Percentiles rank a stretch among this genome's conserved stretches.
phyloP scores from a whole-genome alignment of 2,329 filamentous ascomycete species.

The Corynespora cassiicola region DNA sequence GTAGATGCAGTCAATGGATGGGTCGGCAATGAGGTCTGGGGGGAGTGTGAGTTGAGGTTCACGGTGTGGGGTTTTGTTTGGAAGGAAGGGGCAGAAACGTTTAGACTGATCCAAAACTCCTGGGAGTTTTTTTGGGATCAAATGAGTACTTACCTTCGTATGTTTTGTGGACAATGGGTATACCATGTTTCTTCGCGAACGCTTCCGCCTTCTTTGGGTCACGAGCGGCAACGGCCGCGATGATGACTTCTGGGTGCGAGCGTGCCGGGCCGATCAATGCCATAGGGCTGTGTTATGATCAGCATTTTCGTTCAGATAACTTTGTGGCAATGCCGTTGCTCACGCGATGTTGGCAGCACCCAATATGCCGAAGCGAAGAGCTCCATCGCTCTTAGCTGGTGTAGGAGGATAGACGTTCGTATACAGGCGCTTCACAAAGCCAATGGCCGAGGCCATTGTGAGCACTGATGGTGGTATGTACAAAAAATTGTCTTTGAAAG shows the following conservation, averaged over 20 bases:
- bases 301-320: neutral
- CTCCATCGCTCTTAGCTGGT: slow-evolving; percentile 22
- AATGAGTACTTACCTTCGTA: slow-evolving; percentile 54
- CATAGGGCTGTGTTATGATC: slow-evolving; percentile 36
- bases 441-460: slow-evolving; percentile 1
- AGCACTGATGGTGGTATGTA: neutral
- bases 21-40: slow-evolving; percentile 46
- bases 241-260: slow-evolving; percentile 60
- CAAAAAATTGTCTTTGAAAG: no score
- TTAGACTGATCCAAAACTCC: no score
- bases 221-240: slow-evolving; percentile 61
- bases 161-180: slow-evolving; percentile 56
- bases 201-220: slow-evolving; percentile 54
- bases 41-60: slow-evolving; percentile 1
- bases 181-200: slow-evolving; percentile 60
- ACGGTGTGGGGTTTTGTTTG: no score
- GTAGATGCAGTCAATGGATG: slow-evolving; percentile 51
- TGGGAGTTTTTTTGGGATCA: no score
- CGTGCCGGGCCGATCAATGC: slow-evolving; percentile 58
- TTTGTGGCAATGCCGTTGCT: neutral
- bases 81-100: no score
- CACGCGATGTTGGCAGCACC: slow-evolving; percentile 46
- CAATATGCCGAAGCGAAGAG: slow-evolving; percentile 42
- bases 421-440: slow-evolving; percentile 5
- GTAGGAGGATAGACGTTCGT: slow-evolving; percentile 1